phyloP scores from a whole-genome alignment of 257 asterid genomes.

The Solanum microdontum region DNA sequence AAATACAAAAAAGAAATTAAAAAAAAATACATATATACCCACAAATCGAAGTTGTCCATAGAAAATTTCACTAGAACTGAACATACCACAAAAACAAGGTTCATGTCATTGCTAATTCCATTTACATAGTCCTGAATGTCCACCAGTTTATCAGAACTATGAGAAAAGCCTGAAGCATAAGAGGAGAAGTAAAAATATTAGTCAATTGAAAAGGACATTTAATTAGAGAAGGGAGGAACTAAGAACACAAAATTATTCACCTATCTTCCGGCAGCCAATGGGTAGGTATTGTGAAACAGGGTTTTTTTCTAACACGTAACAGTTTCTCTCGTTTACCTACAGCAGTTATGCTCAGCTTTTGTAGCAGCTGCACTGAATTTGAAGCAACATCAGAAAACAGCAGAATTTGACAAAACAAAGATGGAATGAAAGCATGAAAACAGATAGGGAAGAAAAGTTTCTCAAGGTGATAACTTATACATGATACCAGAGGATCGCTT shows the following conservation, averaged over 20 bases:
- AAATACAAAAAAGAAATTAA: too few relatives aligned
- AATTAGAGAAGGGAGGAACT: not conserved
- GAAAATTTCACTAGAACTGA: not conserved
- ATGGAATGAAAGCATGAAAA: not conserved
- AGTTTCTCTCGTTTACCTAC: constrained; percentile 63
- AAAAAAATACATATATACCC: not conserved
- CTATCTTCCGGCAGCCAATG: constrained; percentile 57
- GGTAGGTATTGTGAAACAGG: constrained; percentile 80
- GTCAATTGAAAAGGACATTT: not conserved
- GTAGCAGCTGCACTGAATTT: constrained; percentile 70
- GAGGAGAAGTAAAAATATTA: not conserved
- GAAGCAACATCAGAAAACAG: not conserved
- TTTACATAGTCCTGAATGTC: constrained; percentile 56
- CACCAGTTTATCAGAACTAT: constrained; percentile 71
- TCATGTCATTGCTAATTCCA: constrained; percentile 31
- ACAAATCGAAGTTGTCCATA: not conserved
- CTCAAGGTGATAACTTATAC: constrained; percentile 34
- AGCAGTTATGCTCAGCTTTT: constrained; percentile 58
- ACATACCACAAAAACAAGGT: constrained; percentile 81
- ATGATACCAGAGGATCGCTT: constrained; percentile 71
- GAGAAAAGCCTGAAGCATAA: constrained; percentile 59
- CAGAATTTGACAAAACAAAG: not conserved
- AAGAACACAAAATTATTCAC: constrained; percentile 14
- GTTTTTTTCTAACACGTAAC: constrained; percentile 49
- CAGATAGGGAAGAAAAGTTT: not conserved